Evolutionary conservation across 1,284 basidiomycete genomes (phyloP).

Genomic region (Ceratobasidium sp.): DNA sequence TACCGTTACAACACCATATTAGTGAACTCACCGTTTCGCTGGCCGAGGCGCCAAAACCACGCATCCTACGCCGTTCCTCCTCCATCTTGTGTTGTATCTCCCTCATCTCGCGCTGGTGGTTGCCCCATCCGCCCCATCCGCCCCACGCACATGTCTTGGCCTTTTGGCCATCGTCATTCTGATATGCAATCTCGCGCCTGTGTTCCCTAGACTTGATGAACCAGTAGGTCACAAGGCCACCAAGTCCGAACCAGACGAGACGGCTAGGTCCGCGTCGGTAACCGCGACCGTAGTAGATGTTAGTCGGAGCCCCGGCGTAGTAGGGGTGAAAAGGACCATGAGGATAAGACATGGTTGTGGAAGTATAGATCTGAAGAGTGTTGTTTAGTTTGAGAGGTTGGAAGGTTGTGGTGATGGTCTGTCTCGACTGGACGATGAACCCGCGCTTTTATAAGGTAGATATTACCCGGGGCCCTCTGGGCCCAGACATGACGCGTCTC

Average conservation of each 20-base stretch:
- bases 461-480: not conserved
- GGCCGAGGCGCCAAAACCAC: constrained; percentile 9
- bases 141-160: constrained; percentile 13
- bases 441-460: not conserved
- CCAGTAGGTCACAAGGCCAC: constrained; percentile 36
- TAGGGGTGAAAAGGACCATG: constrained; percentile 25
- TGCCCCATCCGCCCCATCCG: constrained; percentile 29
- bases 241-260: constrained; percentile 36
- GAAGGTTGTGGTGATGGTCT: constrained; percentile 9
- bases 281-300: constrained; percentile 35
- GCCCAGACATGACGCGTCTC: constrained; percentile 20
- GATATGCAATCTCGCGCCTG: constrained; percentile 20
- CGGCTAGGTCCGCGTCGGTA: constrained; percentile 17
- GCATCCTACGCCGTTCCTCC: constrained; percentile 22
- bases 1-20: not conserved
- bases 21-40: constrained; percentile 23
- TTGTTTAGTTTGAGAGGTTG: not conserved
- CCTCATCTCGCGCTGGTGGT: constrained; percentile 36
- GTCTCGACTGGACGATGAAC: not conserved
- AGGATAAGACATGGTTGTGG: constrained; percentile 21
- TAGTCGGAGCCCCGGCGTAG: constrained; percentile 12
- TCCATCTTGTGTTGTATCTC: constrained; percentile 37
- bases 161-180: not conserved
- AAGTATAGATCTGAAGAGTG: not conserved
- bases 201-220: constrained; percentile 23